Conservation (phyloP, 352 stramenopile species). For the Globisporangium abappressorium region DNA sequence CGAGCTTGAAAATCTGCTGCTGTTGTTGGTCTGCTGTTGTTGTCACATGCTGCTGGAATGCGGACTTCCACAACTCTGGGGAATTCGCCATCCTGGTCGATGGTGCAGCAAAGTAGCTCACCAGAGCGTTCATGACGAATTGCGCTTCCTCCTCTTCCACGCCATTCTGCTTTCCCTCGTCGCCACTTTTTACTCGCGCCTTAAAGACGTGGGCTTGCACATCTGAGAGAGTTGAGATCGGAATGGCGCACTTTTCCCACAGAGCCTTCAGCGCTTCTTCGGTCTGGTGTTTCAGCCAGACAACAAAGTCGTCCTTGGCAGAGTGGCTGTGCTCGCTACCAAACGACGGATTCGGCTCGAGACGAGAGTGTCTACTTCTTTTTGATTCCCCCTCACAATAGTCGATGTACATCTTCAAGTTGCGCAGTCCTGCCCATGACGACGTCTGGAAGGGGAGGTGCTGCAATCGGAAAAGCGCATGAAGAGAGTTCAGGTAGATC, state of each 20-base stretch:
- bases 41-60: not conserved
- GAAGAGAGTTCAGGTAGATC: slow-evolving; percentile 44
- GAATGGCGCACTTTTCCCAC: slow-evolving; percentile 31
- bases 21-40: not conserved
- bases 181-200: not conserved
- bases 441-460: slow-evolving; percentile 30
- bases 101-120: slow-evolving; percentile 2
- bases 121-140: slow-evolving; percentile 3
- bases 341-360: not conserved
- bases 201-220: not conserved
- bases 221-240: slow-evolving; percentile 32
- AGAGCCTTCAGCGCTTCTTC: slow-evolving; percentile 38
- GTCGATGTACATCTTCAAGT: slow-evolving; percentile 38
- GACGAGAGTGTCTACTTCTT: not conserved
- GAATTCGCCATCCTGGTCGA: not conserved
- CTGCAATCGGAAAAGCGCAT: slow-evolving; percentile 53
- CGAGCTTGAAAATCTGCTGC: not conserved
- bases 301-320: slow-evolving; percentile 17
- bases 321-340: not conserved
- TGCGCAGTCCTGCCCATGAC: slow-evolving; percentile 35
- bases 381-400: slow-evolving; percentile 9
- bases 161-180: not conserved
- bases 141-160: not conserved
- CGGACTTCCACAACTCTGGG: slow-evolving; percentile 3
- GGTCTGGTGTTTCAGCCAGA: slow-evolving; percentile 42